Evolutionary conservation across 2,329 filamentous ascomycete species (phyloP).

Genomic region (Xylariaceae sp.): DNA sequence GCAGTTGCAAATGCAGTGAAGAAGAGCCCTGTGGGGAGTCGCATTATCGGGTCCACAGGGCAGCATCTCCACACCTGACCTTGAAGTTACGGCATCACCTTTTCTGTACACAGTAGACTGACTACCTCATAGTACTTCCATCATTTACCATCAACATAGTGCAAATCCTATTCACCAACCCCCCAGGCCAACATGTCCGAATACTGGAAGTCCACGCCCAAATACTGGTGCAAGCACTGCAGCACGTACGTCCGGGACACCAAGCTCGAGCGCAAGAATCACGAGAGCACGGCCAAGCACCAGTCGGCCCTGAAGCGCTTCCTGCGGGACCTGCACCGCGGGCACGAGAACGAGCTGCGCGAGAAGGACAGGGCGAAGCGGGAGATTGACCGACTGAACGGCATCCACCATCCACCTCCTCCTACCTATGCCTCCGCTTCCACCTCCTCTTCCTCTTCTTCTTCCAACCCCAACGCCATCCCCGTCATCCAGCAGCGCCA

Average conservation of each 20-base stretch:
- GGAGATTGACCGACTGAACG: slow-evolving; percentile 82
- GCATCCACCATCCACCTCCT: slow-evolving; percentile 32
- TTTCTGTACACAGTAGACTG: too few relatives aligned
- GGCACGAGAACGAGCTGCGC: slow-evolving; percentile 72
- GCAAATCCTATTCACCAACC: too few relatives aligned
- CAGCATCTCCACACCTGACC: too few relatives aligned
- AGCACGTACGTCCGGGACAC: slow-evolving; percentile 86
- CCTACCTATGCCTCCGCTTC: slow-evolving; percentile 30
- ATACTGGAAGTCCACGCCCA: slow-evolving; percentile 97
- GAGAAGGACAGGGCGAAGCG: slow-evolving; percentile 77
- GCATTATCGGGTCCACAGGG: too few relatives aligned
- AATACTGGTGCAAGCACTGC: slow-evolving; percentile 99
- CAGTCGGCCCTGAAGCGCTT: slow-evolving; percentile 84
- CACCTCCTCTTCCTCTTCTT: slow-evolving; percentile 27
- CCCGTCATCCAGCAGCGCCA: slow-evolving; percentile 58
- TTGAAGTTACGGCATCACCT: too few relatives aligned
- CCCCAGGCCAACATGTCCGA: slow-evolving; percentile 64
- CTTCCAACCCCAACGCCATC: slow-evolving; percentile 11
- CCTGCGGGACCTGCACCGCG: slow-evolving; percentile 80
- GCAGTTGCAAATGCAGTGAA: too few relatives aligned
- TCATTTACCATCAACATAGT: too few relatives aligned
- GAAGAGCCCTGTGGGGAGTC: too few relatives aligned
- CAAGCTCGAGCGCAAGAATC: slow-evolving; percentile 79
- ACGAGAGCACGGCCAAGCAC: slow-evolving; percentile 81
- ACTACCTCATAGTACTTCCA: too few relatives aligned